Base-by-base conservation (phyloP, 208 protist genomes). In the Histomonas meleagridis region DNA sequence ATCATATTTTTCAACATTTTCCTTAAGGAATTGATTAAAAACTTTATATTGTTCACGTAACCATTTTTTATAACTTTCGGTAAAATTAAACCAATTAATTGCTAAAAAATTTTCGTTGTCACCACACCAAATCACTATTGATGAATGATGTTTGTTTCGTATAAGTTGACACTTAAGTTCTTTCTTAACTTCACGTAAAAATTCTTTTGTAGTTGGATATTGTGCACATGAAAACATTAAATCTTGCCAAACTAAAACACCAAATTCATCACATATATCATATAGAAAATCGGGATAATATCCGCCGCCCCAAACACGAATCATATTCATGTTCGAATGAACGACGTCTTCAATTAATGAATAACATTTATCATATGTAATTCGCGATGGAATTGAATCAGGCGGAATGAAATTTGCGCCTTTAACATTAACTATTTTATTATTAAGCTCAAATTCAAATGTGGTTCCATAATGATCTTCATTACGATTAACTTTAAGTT, bases 231-330 rank as follows among this genome's bases (percentile, higher is more conserved):
- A 95, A 65, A 96, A 96, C 95, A 96, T 96, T 2, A 96, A 90
- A 76, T 96, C 95, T 55, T 96, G 95, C 95, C 94, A 96, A 16
- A 96, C 91, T 32, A 96, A 48, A 7, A 96, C 49, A 26, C 95
- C 95, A 32, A 93, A 55, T 32, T 92, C 35, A 86, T 96, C 95
- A 78, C 93, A 94, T 0, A 93, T 12, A 1, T 96, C 92, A 92
- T 96, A 96, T 55, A 96, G 96, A 28, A 78, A 43, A 40, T 95
- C 94, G 18, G 16, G 69, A 90, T 95, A 92, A 78, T 96, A 96
- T n/a, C 95, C 95, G 26, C 95, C 95, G 62, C 95, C 95, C 95
- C 95, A 96, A 23, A 96, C 93, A 21, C 95, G 92, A 5, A 96
- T 49, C 40, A 93, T 94, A 62, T 96, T 96, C 94, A 94, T 94